Evolutionary conservation across 1,284 basidiomycete species (phyloP), one percentile per base, ranked within the genome.

Genomic region (Ustilago xerochloae): DNA sequence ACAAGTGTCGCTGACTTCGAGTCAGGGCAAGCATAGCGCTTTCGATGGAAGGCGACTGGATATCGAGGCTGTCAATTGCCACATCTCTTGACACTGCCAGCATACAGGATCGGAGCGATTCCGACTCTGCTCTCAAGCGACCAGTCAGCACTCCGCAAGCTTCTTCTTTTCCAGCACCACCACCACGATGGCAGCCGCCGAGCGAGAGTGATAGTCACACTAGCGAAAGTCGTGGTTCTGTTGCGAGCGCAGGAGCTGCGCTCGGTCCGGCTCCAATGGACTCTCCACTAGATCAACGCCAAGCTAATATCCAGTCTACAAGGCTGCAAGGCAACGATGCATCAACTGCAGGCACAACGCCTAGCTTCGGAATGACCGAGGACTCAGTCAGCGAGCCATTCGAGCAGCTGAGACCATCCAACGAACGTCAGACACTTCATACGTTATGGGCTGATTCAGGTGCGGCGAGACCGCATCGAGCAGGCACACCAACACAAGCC

Each of bases 31-130:
- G n/a, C n/a, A n/a, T n/a, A n/a, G n/a, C n/a, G n/a, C n/a, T n/a
- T n/a, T n/a, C n/a, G n/a, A 51, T 51, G 48, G 41, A 47, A 20
- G 32, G 15, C 18, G 49, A 56, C 28, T 63, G 61, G 61, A 47
- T 41, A 12, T 56, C 53, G 13, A 56, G 53, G 29, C 22, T 63
- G 48, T 56, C 61, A 13, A 24, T 51, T n/a, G 48, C 48, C 33
- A 49, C 39, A 16, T 46, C 53, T 7, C 24, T 51, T n/a, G 26
- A 47, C 7, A 47, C 30, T 26, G 38, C 39, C 6, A 41, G 26
- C 22, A 26, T 30, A 2, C 16, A 30, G 3, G 48, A 47, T 18
- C n/a, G 24, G 26, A 9, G 8, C 0, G n/a, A 5, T 22, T 29
- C 24, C 10, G 49, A 39, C 3, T 1, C 6, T 13, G n/a, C 39